Evolutionary conservation across 768 basidiomycete genomes (phyloP), one percentile per base, ranked within the genome.

Genomic region (Russula sp.): DNA sequence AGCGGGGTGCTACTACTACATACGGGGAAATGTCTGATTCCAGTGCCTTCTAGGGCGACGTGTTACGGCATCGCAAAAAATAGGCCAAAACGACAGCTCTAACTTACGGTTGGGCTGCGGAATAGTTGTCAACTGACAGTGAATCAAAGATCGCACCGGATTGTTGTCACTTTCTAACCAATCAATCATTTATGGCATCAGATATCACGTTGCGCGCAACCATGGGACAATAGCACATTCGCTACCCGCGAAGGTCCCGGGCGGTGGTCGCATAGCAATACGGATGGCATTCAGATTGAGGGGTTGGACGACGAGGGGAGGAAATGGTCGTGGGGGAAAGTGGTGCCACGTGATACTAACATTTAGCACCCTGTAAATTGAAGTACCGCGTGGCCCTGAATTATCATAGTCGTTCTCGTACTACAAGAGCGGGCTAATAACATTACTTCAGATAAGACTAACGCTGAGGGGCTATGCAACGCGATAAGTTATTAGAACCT

Each of bases 191-290:
- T 55, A 40, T 30, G 48, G 38, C n/a, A 64, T 48, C 40, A 22
- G 36, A 24, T 54, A 61, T 65, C 60, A 61, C 64, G 55, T 52
- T 57, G 64, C 30, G 38, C 49, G 42, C 46, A 2, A 16, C 16
- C 32, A 48, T 38, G 60, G 14, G 14, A 28, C 34, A 36, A 56
- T 44, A 20, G 20, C 44, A 36, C 30, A 9, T 38, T 40, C 32
- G n/a, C 34, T n/a, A 60, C 58, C 46, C 34, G 53, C 38, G 59
- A 7, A 44, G 5, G 18, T 24, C 53, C 38, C 28, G 49, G 48
- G 40, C 16, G 40, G 38, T 40, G 63, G 63, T 65, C 59, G 64
- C 64, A 9, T 61, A 65, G 64, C 64, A 51, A 65, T 61, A 28
- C n/a, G 38, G 64, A 51, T 61, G 46, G 32, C 40, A 52, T 56